Evolutionary conservation across 1,284 basidiomycete species (phyloP).

Genomic region (Neolentinus lepideus): DNA sequence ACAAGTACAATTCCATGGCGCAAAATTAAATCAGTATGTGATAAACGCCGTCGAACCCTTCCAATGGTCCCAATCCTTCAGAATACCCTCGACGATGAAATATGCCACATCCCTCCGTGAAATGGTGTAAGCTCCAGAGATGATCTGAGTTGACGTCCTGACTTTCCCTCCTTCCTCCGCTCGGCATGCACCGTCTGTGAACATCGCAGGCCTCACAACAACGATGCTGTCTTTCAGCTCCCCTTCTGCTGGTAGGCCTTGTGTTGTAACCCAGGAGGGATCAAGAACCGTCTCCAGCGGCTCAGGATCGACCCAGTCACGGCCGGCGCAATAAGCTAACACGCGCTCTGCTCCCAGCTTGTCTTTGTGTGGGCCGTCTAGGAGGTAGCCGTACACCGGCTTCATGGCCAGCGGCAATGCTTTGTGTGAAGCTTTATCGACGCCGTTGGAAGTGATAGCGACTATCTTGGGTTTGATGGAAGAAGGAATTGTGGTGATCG

Average conservation of each 20-base stretch:
- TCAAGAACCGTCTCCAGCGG: slow-evolving; percentile 30
- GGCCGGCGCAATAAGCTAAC: slow-evolving; percentile 36
- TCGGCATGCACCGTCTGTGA: slow-evolving; percentile 40
- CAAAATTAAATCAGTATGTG: slow-evolving; percentile 10
- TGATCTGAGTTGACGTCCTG: slow-evolving; percentile 25
- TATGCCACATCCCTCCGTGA: slow-evolving; percentile 59
- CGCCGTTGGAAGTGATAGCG: slow-evolving; percentile 42
- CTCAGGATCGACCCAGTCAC: slow-evolving; percentile 36
- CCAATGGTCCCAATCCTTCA: slow-evolving; percentile 45
- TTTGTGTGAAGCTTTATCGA: slow-evolving; percentile 35
- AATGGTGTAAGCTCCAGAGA: slow-evolving; percentile 33
- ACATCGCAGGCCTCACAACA: slow-evolving; percentile 47
- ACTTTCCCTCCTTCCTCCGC: not conserved
- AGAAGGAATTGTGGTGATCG: slow-evolving; percentile 37
- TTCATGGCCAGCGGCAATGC: slow-evolving; percentile 41
- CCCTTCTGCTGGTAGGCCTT: slow-evolving; percentile 34
- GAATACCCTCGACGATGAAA: slow-evolving; percentile 46
- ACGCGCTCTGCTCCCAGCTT: slow-evolving; percentile 49
- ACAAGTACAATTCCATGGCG: not conserved
- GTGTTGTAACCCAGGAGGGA: slow-evolving; percentile 21
- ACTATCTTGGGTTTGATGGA: slow-evolving; percentile 38
- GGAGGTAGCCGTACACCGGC: slow-evolving; percentile 35
- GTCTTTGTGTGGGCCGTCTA: slow-evolving; percentile 42
- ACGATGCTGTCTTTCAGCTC: slow-evolving; percentile 31
- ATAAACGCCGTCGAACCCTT: slow-evolving; percentile 37